Percentiles rank a stretch among this genome's conserved stretches.
Conservation (phyloP, 495 filamentous ascomycete genomes). For the Penicillium tannophilum region DNA sequence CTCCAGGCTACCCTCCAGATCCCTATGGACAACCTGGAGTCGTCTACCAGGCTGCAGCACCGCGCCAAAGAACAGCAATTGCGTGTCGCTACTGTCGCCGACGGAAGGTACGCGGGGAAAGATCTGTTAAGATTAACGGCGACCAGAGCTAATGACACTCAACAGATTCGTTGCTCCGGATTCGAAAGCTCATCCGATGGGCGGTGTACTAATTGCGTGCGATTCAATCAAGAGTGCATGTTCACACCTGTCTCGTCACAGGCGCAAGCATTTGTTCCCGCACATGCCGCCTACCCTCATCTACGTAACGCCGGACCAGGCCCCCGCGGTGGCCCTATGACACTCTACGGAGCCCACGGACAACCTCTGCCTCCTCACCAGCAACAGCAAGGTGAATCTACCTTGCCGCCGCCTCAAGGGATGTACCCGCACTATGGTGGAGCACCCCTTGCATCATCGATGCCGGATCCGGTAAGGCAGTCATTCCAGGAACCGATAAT, state of each 20-base stretch:
- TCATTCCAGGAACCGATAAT: conserved; percentile 17
- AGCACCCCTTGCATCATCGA: conserved; percentile 39
- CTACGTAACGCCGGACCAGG: conserved; percentile 50
- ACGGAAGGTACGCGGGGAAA: conserved; percentile 64
- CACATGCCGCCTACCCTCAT: conserved; percentile 70
- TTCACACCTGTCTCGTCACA: conserved; percentile 85
- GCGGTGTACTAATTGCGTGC: conserved; percentile 75
- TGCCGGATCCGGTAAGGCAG: conserved; percentile 53
- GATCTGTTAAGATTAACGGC: neutral
- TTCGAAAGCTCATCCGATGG: conserved; percentile 78
- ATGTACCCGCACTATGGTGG: conserved; percentile 41
- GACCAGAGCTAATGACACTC: neutral
- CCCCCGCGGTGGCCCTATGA: conserved; percentile 40
- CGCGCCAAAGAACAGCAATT: conserved; percentile 79
- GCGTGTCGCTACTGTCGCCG: conserved; percentile 83
- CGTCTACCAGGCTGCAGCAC: conserved; percentile 67
- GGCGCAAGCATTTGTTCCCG: conserved; percentile 81
- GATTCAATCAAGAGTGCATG: conserved; percentile 84
- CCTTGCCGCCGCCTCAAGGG: conserved; percentile 53
- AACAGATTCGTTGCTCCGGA: conserved; percentile 80
- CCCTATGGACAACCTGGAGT: conserved; percentile 53
- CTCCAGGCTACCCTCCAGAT: conserved; percentile 42
- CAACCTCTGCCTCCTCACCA: conserved; percentile 66
- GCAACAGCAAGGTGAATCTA: conserved; percentile 44
- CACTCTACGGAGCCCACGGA: conserved; percentile 75